phyloP scores from a whole-genome alignment of 2,329 filamentous ascomycete species.

The Fonsecaea erecta region DNA sequence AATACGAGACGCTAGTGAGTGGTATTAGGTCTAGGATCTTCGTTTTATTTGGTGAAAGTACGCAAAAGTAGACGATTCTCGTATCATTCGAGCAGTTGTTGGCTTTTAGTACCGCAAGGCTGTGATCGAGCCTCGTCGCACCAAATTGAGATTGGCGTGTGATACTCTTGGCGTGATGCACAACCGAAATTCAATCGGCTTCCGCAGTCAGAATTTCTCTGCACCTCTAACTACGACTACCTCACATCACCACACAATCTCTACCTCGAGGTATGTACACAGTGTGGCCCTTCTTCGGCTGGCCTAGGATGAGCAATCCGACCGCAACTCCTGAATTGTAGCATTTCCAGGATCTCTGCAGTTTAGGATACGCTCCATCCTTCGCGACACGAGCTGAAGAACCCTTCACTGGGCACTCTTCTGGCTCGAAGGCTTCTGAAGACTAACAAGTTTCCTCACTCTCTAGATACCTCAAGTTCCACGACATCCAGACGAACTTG shows the following conservation, averaged over 20 bases:
- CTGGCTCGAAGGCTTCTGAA: slow-evolving; percentile 67
- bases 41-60: too few relatives aligned
- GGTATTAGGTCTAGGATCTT: too few relatives aligned
- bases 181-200: slow-evolving; percentile 8
- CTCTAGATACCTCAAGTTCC: slow-evolving; percentile 65
- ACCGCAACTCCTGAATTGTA: slow-evolving; percentile 28
- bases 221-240: slow-evolving; percentile 26
- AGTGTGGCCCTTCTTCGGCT: slow-evolving; percentile 35
- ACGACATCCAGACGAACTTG: slow-evolving; percentile 49
- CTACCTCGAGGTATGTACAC: slow-evolving; percentile 36
- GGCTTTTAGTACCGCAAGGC: neutral
- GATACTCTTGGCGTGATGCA: slow-evolving; percentile 11
- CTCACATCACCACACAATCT: slow-evolving; percentile 19
- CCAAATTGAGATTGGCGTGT: neutral
- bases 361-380: slow-evolving; percentile 35
- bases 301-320: slow-evolving; percentile 39
- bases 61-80: too few relatives aligned
- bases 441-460: slow-evolving; percentile 57
- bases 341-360: slow-evolving; percentile 25
- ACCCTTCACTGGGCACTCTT: slow-evolving; percentile 72
- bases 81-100: neutral
- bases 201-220: neutral
- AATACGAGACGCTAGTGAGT: too few relatives aligned
- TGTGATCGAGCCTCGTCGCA: neutral
- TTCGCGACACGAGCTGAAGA: slow-evolving; percentile 67